Evolutionary conservation across 371 early-diverging fungal genomes (phyloP).

Genomic region (Saksenaea oblongispora): DNA sequence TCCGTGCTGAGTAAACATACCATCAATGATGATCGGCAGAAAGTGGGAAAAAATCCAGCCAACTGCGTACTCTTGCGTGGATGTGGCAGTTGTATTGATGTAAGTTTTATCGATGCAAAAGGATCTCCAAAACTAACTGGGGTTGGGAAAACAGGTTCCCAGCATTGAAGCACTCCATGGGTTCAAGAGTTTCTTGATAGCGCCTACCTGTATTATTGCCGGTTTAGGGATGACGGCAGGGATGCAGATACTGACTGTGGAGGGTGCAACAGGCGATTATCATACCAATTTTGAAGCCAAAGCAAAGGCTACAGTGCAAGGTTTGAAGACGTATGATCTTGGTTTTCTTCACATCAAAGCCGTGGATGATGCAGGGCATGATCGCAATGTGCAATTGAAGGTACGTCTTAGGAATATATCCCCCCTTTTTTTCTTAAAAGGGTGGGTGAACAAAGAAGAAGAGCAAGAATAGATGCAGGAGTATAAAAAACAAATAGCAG

Average conservation of each 20-base stretch:
- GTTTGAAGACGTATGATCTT: slow-evolving; percentile 38
- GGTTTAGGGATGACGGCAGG: slow-evolving; percentile 52
- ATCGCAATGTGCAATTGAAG: slow-evolving; percentile 37
- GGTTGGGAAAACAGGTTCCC: slow-evolving; percentile 27
- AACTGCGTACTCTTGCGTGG: slow-evolving; percentile 54
- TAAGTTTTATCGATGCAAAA: neutral
- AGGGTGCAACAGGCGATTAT: slow-evolving; percentile 58
- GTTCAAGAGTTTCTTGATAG: slow-evolving; percentile 49
- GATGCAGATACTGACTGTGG: slow-evolving; percentile 43
- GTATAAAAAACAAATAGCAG: neutral
- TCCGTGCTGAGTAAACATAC: slow-evolving; percentile 36
- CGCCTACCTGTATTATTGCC: slow-evolving; percentile 61
- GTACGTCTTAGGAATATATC: slow-evolving; percentile 10
- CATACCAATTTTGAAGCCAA: slow-evolving; percentile 48
- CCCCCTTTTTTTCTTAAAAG: neutral
- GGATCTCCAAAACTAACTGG: neutral
- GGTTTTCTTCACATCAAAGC: slow-evolving; percentile 59
- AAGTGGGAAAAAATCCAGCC: slow-evolving; percentile 41
- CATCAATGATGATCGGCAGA: slow-evolving; percentile 36
- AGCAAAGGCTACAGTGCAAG: slow-evolving; percentile 27
- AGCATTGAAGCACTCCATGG: slow-evolving; percentile 44
- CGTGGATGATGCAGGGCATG: slow-evolving; percentile 60
- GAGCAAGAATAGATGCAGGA: neutral
- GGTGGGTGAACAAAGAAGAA: neutral
- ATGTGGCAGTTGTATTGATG: slow-evolving; percentile 45